These are phyloP conservation scores for Stellera chamaejasme DNA, from an alignment of 345 rosid species.

Conservation along the genomic window DNA sequence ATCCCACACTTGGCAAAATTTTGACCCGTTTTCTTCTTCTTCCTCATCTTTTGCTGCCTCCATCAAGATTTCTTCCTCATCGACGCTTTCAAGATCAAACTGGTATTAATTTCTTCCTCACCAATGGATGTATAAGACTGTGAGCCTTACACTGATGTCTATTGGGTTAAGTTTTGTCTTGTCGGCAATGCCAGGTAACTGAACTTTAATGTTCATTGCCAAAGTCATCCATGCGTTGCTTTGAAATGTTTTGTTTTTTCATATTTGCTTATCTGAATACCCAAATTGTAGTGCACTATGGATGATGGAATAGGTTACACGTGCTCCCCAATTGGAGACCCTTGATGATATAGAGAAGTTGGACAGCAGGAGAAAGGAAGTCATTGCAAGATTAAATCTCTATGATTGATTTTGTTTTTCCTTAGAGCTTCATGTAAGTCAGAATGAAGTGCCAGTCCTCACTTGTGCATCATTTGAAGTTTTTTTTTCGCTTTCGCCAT, in stretches of 20 bases:
- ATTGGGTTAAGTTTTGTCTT: slow-evolving; percentile 67
- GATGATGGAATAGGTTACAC: slow-evolving; percentile 64
- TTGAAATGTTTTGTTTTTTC: background rate
- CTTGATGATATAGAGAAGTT: slow-evolving; percentile 68
- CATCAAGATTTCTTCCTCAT: too few relatives aligned
- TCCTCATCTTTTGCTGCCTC: too few relatives aligned
- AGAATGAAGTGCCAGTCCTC: too few relatives aligned
- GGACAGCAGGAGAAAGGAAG: slow-evolving; percentile 74
- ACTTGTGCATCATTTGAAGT: too few relatives aligned
- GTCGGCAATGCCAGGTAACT: slow-evolving; percentile 65
- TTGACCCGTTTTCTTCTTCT: too few relatives aligned
- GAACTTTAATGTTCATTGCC: background rate
- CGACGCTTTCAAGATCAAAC: too few relatives aligned
- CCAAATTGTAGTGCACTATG: slow-evolving; percentile 10
- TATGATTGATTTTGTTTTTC: background rate
- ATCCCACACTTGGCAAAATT: too few relatives aligned
- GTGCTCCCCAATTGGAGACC: slow-evolving; percentile 77
- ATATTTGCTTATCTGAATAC: background rate
- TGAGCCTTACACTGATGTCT: slow-evolving; percentile 70
- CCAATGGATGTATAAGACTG: slow-evolving; percentile 95
- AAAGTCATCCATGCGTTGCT: background rate
- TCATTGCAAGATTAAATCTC: slow-evolving; percentile 42
- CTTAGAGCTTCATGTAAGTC: background rate
- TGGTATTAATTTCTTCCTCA: too few relatives aligned
- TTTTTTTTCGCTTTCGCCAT: too few relatives aligned